A percentile compares a stretch with the other conserved stretches of the same genome.
phyloP scores from a whole-genome alignment of 257 asterid genomes.

The Fraxinus pennsylvanica region DNA sequence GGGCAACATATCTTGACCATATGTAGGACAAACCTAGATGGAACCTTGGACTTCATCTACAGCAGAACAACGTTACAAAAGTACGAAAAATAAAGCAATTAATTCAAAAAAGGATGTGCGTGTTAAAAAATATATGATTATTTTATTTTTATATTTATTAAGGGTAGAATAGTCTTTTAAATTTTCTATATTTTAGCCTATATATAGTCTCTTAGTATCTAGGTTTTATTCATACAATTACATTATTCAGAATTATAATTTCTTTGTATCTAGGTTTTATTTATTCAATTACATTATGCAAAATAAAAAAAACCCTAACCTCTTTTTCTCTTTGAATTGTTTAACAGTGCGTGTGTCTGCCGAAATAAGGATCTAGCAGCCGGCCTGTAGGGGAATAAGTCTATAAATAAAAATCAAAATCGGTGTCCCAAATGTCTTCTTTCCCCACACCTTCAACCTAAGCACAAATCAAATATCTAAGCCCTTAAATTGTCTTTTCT shows the following conservation, averaged over 20 bases:
- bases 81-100: no score
- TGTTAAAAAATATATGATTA: no score
- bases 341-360: not conserved
- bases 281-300: no score
- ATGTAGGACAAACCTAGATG: not conserved
- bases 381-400: constrained; percentile 37
- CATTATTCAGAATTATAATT: no score
- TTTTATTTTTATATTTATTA: no score
- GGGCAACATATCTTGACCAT: not conserved
- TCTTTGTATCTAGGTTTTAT: no score
- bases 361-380: constrained; percentile 25
- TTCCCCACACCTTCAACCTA: constrained; percentile 1
- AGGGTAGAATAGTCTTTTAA: no score
- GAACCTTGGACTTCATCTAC: not conserved
- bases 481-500: constrained; percentile 38
- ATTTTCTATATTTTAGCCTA: no score
- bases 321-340: no score
- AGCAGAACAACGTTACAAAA: not conserved
- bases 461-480: constrained; percentile 1
- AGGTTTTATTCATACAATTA: no score
- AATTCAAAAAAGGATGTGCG: not conserved
- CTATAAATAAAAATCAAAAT: constrained; percentile 25
- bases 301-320: no score
- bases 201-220: no score
- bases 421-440: constrained; percentile 17